Evolutionary conservation across 192 early-diverging fungal genomes (phyloP), one percentile per base, ranked within the genome.

Genomic region (Coemansia furcata): DNA sequence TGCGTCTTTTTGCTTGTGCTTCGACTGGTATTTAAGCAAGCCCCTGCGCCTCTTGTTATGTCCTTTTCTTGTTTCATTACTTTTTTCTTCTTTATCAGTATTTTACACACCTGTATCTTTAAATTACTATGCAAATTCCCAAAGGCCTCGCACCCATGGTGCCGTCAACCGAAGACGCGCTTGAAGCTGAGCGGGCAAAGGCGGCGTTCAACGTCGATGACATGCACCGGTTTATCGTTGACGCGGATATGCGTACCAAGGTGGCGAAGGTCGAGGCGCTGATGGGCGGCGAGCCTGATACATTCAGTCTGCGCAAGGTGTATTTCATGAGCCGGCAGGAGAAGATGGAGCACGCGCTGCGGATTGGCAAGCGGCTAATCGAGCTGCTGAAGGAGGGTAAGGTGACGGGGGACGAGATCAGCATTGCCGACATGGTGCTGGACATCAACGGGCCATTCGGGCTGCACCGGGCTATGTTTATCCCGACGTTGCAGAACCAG

Each of bases 401-500:
- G 58, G 44, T 84, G 15, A 66, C 71, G 9, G 23, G 46, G 37
- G 74, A 77, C 35, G 74, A 80, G 36, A 71, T 74, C 29, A 52
- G 87, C 21, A 83, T 86, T 11, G 89, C 91, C 61, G 84, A 89
- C 68, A 82, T 85, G 54, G 76, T 88, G 2, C 54, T 76, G 35
- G 76, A 75, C 47, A 70, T 72, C 32, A 78, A 73, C 50, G 67
- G 60, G 37, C 78, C 86, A 63, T 91, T 90, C 62, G 80, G 86
- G 39, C 86, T 95, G 57, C 92, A 95, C 65, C 84, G 85, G 6
- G 69, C 77, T 6, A 95, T 95, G 92, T 95, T 95, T 73, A 88
- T 92, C 42, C 92, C 94, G 6, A 90, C 90, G 6, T 73, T 95
- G 33, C 77, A 82, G 65, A 87, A 85, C 42, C 92, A 93, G 69